Conservation (phyloP, 2,329 filamentous ascomycete species). For the Pleoardoris graminearum region DNA sequence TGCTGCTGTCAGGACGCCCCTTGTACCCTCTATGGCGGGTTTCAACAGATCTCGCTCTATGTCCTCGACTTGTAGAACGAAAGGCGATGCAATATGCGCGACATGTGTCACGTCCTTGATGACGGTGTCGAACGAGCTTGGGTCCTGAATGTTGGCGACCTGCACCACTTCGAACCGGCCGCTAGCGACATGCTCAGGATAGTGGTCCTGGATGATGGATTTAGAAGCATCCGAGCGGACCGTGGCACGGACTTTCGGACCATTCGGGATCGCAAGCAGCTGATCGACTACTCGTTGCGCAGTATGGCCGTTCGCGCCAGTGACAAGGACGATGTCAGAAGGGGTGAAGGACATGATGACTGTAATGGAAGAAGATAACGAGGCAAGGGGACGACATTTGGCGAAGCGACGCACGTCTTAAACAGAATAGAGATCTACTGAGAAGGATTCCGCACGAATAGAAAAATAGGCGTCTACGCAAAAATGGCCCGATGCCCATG, state of each 20-base stretch:
- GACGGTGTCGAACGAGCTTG: constrained; percentile 43
- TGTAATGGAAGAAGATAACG: neutral
- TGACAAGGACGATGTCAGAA: constrained; percentile 6
- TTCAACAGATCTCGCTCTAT: constrained; percentile 6
- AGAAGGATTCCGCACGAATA: neutral
- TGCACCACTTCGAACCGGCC: constrained; percentile 27
- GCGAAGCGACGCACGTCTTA: neutral
- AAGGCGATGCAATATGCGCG: constrained; percentile 10
- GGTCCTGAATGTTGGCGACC: constrained; percentile 42
- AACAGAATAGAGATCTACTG: neutral
- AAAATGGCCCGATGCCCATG: neutral
- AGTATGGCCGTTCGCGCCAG: constrained; percentile 8
- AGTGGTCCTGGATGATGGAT: neutral
- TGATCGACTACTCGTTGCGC: constrained; percentile 6
- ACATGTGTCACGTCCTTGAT: constrained; percentile 31
- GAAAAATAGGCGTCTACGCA: neutral
- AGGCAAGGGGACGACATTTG: neutral
- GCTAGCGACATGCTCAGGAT: neutral
- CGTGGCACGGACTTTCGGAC: constrained; percentile 8
- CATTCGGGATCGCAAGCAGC: neutral
- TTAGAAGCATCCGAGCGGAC: constrained; percentile 8
- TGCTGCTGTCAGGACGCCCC: constrained; percentile 7
- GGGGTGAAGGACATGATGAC: constrained; percentile 1
- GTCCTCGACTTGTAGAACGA: constrained; percentile 5
- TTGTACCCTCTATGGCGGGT: constrained; percentile 11